phyloP scores from a whole-genome alignment of 1,284 basidiomycete genomes.

The Pterula multifida region DNA sequence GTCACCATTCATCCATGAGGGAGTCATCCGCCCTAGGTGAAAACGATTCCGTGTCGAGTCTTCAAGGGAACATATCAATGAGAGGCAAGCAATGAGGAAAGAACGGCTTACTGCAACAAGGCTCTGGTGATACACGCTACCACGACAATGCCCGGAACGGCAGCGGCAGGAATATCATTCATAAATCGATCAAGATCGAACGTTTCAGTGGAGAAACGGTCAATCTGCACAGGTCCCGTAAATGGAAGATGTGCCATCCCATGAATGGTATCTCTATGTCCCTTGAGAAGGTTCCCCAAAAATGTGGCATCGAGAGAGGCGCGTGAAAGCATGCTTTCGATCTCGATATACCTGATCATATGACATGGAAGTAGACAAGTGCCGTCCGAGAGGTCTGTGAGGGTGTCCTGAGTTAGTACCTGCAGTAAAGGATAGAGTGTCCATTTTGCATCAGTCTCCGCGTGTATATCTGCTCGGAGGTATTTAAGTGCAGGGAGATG shows the following conservation, averaged over 20 bases:
- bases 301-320: background rate
- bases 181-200: background rate
- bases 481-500: background rate
- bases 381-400: background rate
- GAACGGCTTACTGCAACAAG: too few relatives aligned
- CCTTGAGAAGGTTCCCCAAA: background rate
- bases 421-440: background rate
- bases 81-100: too few relatives aligned
- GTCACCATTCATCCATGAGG: too few relatives aligned
- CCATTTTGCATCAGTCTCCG: background rate
- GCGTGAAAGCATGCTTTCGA: background rate
- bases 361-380: too few relatives aligned
- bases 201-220: background rate
- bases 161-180: background rate
- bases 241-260: background rate
- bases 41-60: too few relatives aligned
- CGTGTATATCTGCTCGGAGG: background rate
- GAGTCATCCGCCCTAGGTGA: too few relatives aligned
- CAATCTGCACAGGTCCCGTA: background rate
- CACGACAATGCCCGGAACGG: background rate
- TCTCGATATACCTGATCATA: background rate
- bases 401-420: background rate
- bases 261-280: background rate
- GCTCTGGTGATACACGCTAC: background rate
- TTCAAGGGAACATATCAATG: too few relatives aligned